Evolutionary conservation across 768 basidiomycete species (phyloP).

Genomic region (Daedaleopsis nitida): DNA sequence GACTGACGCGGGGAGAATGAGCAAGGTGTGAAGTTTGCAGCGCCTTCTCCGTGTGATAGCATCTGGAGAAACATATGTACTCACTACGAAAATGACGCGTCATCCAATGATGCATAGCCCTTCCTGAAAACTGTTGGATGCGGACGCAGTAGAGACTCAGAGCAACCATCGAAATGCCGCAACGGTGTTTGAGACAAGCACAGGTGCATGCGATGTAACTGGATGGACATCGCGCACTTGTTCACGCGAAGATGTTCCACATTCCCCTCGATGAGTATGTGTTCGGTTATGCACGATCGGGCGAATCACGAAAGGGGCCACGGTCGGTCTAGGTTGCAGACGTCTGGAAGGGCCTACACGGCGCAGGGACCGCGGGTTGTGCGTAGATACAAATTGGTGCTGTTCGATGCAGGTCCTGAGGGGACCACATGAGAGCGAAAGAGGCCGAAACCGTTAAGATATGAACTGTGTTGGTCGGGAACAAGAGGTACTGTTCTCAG

Average conservation of each 20-base stretch:
- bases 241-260: not conserved
- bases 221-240: not conserved
- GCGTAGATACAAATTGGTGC: not conserved
- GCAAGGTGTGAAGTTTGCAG: not conserved
- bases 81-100: too few relatives aligned
- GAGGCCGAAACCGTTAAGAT: not conserved
- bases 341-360: constrained; percentile 3
- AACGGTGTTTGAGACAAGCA: not conserved
- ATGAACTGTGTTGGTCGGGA: not conserved
- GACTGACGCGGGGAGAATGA: not conserved
- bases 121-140: not conserved
- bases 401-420: too few relatives aligned
- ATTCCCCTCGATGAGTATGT: not conserved
- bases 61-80: not conserved
- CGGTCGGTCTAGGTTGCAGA: constrained; percentile 3
- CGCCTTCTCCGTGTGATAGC: not conserved
- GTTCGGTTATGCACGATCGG: not conserved
- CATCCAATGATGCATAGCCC: not conserved
- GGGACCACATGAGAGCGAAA: not conserved
- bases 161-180: not conserved
- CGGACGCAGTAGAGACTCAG: not conserved
- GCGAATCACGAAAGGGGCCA: constrained; percentile 6
- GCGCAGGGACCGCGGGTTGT: not conserved
- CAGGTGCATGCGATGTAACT: not conserved
- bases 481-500: not conserved